A percentile compares a stretch with the other conserved stretches of the same genome.
phyloP scores from a whole-genome alignment of 2,329 filamentous ascomycete genomes.

The Raffaelea ambrosiae region DNA sequence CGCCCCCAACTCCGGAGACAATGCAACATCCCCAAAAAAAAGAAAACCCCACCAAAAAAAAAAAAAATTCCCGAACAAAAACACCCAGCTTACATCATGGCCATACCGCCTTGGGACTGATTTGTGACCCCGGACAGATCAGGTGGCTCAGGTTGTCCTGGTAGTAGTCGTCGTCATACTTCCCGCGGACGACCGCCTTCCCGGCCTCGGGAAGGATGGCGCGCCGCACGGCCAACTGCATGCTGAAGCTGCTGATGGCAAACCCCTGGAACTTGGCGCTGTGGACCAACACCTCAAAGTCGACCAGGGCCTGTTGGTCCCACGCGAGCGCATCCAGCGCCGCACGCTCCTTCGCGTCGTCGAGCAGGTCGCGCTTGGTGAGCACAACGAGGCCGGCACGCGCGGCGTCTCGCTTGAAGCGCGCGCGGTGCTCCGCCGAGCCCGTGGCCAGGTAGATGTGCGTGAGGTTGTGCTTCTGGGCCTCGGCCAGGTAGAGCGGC shows the following conservation, averaged over 20 bases:
- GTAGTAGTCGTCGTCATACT: slow-evolving; percentile 7
- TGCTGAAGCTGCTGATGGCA: slow-evolving; percentile 12
- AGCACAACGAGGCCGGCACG: slow-evolving; percentile 20
- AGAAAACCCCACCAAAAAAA: too few relatives aligned
- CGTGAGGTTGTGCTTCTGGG: slow-evolving; percentile 16
- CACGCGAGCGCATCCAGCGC: slow-evolving; percentile 22
- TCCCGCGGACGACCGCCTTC: not conserved
- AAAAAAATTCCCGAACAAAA: too few relatives aligned
- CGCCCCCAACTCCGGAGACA: too few relatives aligned
- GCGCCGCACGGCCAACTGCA: slow-evolving; percentile 8
- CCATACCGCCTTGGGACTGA: too few relatives aligned
- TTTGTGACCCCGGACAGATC: slow-evolving; percentile 4
- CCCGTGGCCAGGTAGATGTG: slow-evolving; percentile 29
- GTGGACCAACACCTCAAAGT: slow-evolving; percentile 11
- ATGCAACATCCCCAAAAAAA: too few relatives aligned
- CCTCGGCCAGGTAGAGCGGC: slow-evolving; percentile 25
- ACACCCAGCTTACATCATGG: too few relatives aligned
- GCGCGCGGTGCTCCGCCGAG: slow-evolving; percentile 19
- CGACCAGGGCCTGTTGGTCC: slow-evolving; percentile 14
- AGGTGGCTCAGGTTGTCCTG: slow-evolving; percentile 8
- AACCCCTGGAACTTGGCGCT: slow-evolving; percentile 10
- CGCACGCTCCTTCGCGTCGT: slow-evolving; percentile 16
- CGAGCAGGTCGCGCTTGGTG: slow-evolving; percentile 26
- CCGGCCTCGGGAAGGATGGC: not conserved
- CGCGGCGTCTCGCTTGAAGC: slow-evolving; percentile 20